Evolutionary conservation across 352 stramenopile genomes (phyloP).

Genomic region (Phytophthora boehmeriae): DNA sequence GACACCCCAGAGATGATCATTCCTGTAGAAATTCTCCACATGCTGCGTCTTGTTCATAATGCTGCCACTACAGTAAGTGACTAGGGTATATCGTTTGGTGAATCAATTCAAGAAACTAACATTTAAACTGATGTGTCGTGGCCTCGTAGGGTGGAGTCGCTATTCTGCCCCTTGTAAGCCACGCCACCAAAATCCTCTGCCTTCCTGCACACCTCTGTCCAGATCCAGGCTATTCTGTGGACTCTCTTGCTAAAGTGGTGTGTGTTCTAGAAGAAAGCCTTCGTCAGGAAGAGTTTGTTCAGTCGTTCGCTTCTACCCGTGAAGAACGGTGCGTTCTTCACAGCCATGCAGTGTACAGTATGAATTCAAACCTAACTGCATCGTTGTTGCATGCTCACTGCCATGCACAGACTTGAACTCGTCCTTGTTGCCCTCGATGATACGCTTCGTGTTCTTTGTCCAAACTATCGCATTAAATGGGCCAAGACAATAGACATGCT

Average conservation of each 20-base stretch:
- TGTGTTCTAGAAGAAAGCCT: constrained; percentile 22
- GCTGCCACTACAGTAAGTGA: constrained; percentile 12
- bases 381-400: constrained; percentile 1
- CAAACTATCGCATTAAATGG: constrained; percentile 20
- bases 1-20: not conserved
- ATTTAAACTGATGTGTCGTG: not conserved
- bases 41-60: constrained; percentile 14
- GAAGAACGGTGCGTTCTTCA: constrained; percentile 23
- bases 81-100: not conserved
- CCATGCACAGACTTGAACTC: constrained; percentile 28
- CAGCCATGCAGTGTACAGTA: not conserved
- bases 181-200: constrained; percentile 6
- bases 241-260: constrained; percentile 9
- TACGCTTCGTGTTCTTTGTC: constrained; percentile 9
- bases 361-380: not conserved
- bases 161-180: not conserved
- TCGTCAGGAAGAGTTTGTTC: constrained; percentile 3
- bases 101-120: too few species aligned
- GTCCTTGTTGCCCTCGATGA: constrained; percentile 27
- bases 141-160: not conserved
- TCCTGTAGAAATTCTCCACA: constrained; percentile 6
- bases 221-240: constrained; percentile 4
- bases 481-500: constrained; percentile 22
- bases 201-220: constrained; percentile 1
- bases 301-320: constrained; percentile 15